Evolutionary conservation across 108 stramenopile species (phyloP).

Genomic region (Ochromonas danica): DNA sequence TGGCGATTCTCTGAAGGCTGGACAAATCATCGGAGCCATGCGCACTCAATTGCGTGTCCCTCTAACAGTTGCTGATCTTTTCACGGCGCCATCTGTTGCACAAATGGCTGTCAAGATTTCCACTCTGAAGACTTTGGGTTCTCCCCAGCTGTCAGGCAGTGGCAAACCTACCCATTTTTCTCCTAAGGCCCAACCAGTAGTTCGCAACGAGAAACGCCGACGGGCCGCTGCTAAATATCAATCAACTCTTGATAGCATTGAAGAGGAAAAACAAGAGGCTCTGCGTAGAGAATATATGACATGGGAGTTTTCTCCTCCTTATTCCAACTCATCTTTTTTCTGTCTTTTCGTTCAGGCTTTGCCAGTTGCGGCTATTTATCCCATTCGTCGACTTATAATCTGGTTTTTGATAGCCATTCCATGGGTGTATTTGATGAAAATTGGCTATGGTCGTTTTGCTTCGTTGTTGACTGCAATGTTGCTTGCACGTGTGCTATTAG

Average conservation of each 20-base stretch:
- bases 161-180: not conserved
- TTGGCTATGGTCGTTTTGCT: not conserved
- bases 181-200: not conserved
- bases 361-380: not conserved
- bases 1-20: slow-evolving; percentile 22
- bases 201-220: too few species aligned
- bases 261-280: not conserved
- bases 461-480: slow-evolving; percentile 8
- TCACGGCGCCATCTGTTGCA: slow-evolving; percentile 8
- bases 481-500: not conserved
- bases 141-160: not conserved
- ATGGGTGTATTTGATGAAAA: slow-evolving; percentile 15
- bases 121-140: not conserved
- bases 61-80: slow-evolving; percentile 12
- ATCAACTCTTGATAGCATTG: not conserved
- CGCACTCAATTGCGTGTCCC: not conserved
- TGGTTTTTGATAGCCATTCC: slow-evolving; percentile 28
- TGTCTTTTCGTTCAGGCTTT: not conserved
- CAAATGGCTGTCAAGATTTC: not conserved
- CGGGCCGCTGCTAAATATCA: not conserved
- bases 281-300: not conserved
- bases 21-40: not conserved
- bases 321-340: not conserved
- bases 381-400: not conserved
- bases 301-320: not conserved